These are phyloP conservation scores for Colletotrichum destructivum DNA, from an alignment of 2,329 filamentous ascomycete genomes.

Conservation along the genomic window DNA sequence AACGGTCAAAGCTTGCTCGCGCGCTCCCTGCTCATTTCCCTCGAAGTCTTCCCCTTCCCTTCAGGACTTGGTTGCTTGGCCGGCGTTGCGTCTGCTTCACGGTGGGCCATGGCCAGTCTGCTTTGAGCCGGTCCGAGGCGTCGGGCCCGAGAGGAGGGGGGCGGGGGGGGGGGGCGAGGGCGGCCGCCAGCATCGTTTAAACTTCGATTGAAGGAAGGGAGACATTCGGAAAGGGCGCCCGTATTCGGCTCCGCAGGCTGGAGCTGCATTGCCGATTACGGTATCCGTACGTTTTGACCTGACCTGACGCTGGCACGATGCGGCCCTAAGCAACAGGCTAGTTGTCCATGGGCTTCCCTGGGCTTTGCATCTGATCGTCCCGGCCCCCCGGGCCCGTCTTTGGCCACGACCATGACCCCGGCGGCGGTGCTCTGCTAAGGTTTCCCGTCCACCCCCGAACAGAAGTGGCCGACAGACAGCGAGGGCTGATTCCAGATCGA, in stretches of 20 bases:
- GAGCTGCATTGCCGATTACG: constrained; percentile 30
- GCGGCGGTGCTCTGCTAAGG: constrained; percentile 7
- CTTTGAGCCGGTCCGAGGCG: constrained; percentile 22
- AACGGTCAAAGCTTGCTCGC: background rate
- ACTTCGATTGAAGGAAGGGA: background rate
- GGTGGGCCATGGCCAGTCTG: background rate
- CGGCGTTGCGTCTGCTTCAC: background rate
- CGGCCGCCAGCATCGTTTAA: background rate
- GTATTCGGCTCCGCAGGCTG: constrained; percentile 26
- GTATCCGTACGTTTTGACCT: constrained; percentile 5
- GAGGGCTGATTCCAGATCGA: background rate
- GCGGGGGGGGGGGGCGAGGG: background rate
- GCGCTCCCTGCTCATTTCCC: constrained; percentile 8
- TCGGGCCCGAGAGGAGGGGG: constrained; percentile 29
- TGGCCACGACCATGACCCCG: constrained; percentile 3
- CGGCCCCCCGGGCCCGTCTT: constrained; percentile 26
- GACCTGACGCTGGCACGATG: background rate
- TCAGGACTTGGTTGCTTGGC: background rate
- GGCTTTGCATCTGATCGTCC: constrained; percentile 33
- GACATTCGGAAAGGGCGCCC: constrained; percentile 28
- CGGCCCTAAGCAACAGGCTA: constrained; percentile 19
- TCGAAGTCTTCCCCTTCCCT: background rate
- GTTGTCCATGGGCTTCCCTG: constrained; percentile 34
- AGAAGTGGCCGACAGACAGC: constrained; percentile 14
- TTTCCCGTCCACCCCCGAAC: constrained; percentile 20